Percentiles rank a stretch among this genome's conserved stretches.
Conservation (phyloP, 2,329 filamentous ascomycete species). For the Lasiodiplodia gonubiensis region DNA sequence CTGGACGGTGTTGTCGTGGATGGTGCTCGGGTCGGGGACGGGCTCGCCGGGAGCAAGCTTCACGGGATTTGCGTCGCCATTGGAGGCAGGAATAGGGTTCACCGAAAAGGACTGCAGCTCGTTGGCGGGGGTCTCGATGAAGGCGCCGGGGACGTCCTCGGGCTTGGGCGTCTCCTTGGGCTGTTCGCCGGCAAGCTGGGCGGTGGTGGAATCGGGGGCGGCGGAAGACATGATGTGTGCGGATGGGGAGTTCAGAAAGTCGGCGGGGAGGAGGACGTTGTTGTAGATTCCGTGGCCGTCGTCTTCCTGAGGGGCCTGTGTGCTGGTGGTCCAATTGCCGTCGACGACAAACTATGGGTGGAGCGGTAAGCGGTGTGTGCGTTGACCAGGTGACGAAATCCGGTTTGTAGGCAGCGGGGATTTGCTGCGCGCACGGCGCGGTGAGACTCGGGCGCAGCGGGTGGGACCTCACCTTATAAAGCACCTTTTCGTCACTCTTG, state of each 20-base stretch:
- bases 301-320: conserved; percentile 78
- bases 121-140: conserved; percentile 73
- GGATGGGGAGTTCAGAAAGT: conserved; percentile 64
- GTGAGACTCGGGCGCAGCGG: conserved; percentile 20
- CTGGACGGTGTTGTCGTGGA: conserved; percentile 74
- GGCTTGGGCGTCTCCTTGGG: conserved; percentile 54
- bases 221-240: conserved; percentile 67
- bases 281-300: conserved; percentile 87
- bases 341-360: conserved; percentile 85
- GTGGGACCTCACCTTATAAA: conserved; percentile 80
- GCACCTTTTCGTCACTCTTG: conserved; percentile 71
- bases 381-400: conserved; percentile 28
- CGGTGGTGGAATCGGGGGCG: conserved; percentile 73
- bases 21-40: conserved; percentile 69
- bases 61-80: conserved; percentile 75
- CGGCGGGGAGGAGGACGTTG: conserved; percentile 82
- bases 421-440: conserved; percentile 19
- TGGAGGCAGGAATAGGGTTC: conserved; percentile 64
- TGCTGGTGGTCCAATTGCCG: conserved; percentile 85
- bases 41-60: conserved; percentile 78
- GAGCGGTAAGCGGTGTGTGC: conserved; percentile 30
- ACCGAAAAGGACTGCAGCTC: conserved; percentile 57
- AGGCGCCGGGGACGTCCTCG: conserved; percentile 65
- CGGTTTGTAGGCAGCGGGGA: conserved; percentile 27
- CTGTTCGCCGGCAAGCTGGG: conserved; percentile 69